Conservation (phyloP, 1,284 basidiomycete genomes). For the Trametes hirsuta region DNA sequence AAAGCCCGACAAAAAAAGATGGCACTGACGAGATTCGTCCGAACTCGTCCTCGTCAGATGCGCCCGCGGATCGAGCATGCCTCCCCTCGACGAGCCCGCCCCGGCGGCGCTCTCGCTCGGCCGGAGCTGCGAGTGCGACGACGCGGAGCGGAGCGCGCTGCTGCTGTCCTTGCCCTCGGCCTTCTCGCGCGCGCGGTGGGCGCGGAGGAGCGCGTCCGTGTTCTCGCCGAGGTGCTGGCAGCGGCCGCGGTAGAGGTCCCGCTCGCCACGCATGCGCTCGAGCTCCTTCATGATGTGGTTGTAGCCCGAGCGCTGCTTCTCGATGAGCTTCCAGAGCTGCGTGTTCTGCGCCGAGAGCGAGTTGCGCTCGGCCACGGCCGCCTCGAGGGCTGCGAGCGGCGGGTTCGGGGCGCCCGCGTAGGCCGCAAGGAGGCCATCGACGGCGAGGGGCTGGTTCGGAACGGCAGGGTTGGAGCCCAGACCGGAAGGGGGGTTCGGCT, state of each 20-base stretch:
- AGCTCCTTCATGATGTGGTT: constrained; percentile 76
- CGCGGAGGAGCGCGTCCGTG: constrained; percentile 38
- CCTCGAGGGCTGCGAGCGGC: constrained; percentile 68
- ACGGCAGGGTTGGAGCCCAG: constrained; percentile 31
- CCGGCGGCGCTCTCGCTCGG: constrained; percentile 26
- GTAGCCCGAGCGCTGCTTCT: constrained; percentile 80
- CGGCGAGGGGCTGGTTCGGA: constrained; percentile 43
- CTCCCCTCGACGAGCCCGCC: constrained; percentile 11
- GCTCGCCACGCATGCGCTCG: constrained; percentile 78
- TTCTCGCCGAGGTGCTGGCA: constrained; percentile 47
- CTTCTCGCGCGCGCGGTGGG: constrained; percentile 38
- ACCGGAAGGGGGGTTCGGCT: constrained; percentile 29
- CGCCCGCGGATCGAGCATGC: constrained; percentile 35
- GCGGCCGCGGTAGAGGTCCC: constrained; percentile 67
- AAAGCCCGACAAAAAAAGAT: not conserved
- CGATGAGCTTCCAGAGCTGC: constrained; percentile 91
- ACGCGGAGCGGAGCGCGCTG: constrained; percentile 28
- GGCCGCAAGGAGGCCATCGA: constrained; percentile 57
- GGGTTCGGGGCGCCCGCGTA: constrained; percentile 58
- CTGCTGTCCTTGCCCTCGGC: constrained; percentile 31
- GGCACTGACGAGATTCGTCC: constrained; percentile 57
- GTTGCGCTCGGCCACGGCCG: constrained; percentile 78
- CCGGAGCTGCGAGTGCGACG: constrained; percentile 35
- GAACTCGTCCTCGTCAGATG: constrained; percentile 45
- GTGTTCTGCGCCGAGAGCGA: constrained; percentile 78